These are phyloP conservation scores for Didymella keratinophila DNA, from an alignment of 2,329 filamentous ascomycete genomes.

Conservation along the genomic window DNA sequence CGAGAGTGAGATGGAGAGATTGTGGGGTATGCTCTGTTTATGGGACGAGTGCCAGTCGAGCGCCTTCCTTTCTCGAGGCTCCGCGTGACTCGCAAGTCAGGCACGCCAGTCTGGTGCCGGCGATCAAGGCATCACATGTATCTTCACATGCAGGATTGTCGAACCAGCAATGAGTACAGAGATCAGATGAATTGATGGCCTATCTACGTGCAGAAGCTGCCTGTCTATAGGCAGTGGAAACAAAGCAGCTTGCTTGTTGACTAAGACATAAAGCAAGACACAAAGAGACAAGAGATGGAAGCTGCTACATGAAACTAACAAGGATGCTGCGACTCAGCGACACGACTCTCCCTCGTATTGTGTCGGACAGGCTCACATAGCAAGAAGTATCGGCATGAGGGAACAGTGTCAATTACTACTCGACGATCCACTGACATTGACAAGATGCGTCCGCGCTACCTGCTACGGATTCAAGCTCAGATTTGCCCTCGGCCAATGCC, in stretches of 20 bases:
- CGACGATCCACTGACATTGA: conserved; percentile 19
- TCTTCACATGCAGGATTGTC: conserved; percentile 20
- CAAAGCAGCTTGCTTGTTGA: no score
- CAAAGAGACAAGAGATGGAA: no score
- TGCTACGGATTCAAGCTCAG: not conserved
- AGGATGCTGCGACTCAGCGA: not conserved
- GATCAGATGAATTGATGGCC: no score
- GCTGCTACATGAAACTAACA: no score
- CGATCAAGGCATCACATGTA: conserved; percentile 16
- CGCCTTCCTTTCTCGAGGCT: conserved; percentile 8
- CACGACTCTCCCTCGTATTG: not conserved
- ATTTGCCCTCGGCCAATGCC: not conserved
- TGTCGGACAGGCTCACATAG: not conserved
- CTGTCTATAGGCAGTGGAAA: no score
- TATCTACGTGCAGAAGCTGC: no score
- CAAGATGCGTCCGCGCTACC: conserved; percentile 6
- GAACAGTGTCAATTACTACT: not conserved
- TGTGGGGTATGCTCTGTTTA: not conserved
- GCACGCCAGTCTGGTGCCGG: conserved; percentile 12
- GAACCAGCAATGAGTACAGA: no score
- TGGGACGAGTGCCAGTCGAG: not conserved
- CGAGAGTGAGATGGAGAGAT: not conserved
- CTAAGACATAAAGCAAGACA: no score
- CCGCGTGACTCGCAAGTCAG: conserved; percentile 17
- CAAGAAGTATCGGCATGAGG: not conserved